Base-by-base conservation (phyloP, 192 early-diverging fungal species). In the Dissophora globulifera region DNA sequence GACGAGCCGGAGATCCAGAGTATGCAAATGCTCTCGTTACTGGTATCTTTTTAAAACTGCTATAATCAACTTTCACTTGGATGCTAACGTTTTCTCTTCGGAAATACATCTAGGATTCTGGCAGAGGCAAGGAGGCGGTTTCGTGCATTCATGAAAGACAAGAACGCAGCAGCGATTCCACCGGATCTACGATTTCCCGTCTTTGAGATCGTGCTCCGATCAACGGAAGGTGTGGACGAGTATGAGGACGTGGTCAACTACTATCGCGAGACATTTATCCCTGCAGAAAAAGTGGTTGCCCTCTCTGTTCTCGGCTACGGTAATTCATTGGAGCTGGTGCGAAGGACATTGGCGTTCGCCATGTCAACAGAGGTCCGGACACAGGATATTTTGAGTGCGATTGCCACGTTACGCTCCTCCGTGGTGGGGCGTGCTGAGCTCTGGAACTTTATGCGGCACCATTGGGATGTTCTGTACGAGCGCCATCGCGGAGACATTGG, bases 101-200 rank as follows among this genome's bases (percentile, higher is more conserved):
- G 12, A 32, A 3, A 8, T 9, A 20, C 57, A 12, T 32, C 10
- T 50, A 93, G 88, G 62, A 88, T 89, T 32, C 62, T 94, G n/a
- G 80, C 74, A 22, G 92, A 93, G 67, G 88, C 92, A 41, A 78
- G 84, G 51, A 81, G 81, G 25, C 89, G 92, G 11, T 95, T 98
- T 80, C 49, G 75, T 33, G 76, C 68, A 8, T 89, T 87, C 60
- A 93, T 91, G 69, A 69, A 67, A 15, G 78, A 76, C 69, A 85
- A 78, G 40, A 57, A 83, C 16, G 50, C 68, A 27, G 10, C 80
- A 78, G 87, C 89, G 0, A 40, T 92, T 10, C 83, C 90, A 23
- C 82, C 89, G 23, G 88, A 92, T 78, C 69, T 91, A 45, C 86
- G 87, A 4, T 81, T 71, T 35, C 70, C 87, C 7, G 89, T 91